Evolutionary conservation across 192 early-diverging fungal genomes (phyloP).

Genomic region (Diversispora eburnea): DNA sequence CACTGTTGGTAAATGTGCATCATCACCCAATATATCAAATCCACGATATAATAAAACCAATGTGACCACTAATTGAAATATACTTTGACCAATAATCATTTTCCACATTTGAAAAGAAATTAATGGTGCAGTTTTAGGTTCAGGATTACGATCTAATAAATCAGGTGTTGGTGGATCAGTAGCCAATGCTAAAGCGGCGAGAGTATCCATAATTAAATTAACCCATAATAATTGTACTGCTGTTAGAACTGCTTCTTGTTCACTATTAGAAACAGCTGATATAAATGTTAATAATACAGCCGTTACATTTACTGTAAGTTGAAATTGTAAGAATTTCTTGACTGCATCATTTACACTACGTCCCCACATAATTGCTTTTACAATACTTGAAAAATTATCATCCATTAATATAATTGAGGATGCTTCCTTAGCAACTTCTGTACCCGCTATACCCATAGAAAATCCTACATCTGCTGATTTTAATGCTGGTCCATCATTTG

Average conservation of each 20-base stretch:
- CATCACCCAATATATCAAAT: constrained; percentile 57
- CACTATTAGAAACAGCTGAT: constrained; percentile 58
- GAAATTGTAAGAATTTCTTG: constrained; percentile 99
- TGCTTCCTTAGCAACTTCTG: constrained; percentile 99
- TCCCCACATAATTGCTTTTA: constrained; percentile 98
- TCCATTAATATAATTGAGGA: constrained; percentile 97
- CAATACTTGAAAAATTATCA: constrained; percentile 97
- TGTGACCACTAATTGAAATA: constrained; percentile 84
- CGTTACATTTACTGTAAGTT: constrained; percentile 95
- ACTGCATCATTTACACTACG: constrained; percentile 93
- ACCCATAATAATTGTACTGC: constrained; percentile 98
- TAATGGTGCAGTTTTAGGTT: constrained; percentile 74
- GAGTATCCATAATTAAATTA: constrained; percentile 99
- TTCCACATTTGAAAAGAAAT: constrained; percentile 94
- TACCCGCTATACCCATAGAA: constrained; percentile 98
- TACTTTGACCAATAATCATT: constrained; percentile 87
- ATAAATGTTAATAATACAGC: constrained; percentile 80
- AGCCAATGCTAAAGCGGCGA: constrained; percentile 95
- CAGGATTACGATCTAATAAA: constrained; percentile 84
- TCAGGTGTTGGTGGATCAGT: constrained; percentile 87
- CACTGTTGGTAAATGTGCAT: constrained; percentile 59
- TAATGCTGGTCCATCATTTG: constrained; percentile 97
- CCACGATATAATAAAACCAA: constrained; percentile 67
- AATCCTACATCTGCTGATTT: constrained; percentile 96
- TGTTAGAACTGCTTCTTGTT: constrained; percentile 81